Conservation (phyloP, 2,329 filamentous ascomycete genomes). For the Lecanicillium sp. region DNA sequence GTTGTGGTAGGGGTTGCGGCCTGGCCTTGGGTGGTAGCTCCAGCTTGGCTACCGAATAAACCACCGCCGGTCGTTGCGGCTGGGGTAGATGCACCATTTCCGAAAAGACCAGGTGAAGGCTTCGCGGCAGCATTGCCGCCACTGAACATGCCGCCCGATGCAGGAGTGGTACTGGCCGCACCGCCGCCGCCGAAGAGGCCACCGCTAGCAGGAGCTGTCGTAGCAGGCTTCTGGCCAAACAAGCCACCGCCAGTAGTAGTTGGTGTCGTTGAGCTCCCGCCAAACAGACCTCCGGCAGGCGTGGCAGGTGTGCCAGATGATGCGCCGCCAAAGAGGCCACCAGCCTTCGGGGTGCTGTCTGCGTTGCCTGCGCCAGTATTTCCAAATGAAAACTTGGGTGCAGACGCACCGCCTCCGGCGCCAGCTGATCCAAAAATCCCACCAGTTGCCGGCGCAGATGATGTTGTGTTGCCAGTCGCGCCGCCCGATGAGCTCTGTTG, state of each 20-base stretch:
- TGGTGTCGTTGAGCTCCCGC: slow-evolving; percentile 8
- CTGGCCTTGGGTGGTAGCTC: background rate
- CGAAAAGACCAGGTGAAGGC: slow-evolving; percentile 21
- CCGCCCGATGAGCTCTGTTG: slow-evolving; percentile 28
- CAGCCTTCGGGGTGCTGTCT: slow-evolving; percentile 5
- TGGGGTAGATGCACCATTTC: slow-evolving; percentile 18
- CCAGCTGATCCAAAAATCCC: slow-evolving; percentile 20
- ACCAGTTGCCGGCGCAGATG: slow-evolving; percentile 32
- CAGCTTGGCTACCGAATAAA: slow-evolving; percentile 22
- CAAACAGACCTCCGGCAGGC: slow-evolving; percentile 21
- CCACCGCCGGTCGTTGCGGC: slow-evolving; percentile 19
- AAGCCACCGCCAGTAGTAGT: slow-evolving; percentile 8
- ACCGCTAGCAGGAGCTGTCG: slow-evolving; percentile 23
- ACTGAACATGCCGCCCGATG: slow-evolving; percentile 38
- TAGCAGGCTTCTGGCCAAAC: slow-evolving; percentile 18
- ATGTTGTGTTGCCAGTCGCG: slow-evolving; percentile 26
- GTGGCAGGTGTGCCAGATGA: slow-evolving; percentile 15
- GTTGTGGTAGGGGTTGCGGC: slow-evolving; percentile 17
- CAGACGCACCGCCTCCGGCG: slow-evolving; percentile 19
- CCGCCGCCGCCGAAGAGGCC: slow-evolving; percentile 34
- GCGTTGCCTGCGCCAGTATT: slow-evolving; percentile 5
- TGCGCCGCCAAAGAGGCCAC: slow-evolving; percentile 8
- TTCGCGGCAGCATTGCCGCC: slow-evolving; percentile 21
- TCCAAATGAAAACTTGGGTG: slow-evolving; percentile 28
- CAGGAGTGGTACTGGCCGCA: slow-evolving; percentile 32